Base-by-base conservation (phyloP, 805 yeast genomes). In the Starmerella bombi region DNA sequence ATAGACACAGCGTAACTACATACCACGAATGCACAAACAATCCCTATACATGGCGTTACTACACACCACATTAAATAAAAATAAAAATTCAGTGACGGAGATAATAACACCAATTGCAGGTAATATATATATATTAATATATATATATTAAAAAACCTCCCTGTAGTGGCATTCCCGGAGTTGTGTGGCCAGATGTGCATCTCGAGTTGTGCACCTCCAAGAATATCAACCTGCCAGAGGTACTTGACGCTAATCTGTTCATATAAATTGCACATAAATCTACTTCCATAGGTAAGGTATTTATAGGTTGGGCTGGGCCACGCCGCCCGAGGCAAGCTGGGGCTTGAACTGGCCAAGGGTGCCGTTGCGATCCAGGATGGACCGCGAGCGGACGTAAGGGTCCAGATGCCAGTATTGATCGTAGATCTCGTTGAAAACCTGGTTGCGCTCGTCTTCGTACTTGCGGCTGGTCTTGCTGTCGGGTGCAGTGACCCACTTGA, bases 281-380 rank as follows among this genome's bases (percentile, higher is more conserved):
- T 28, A 9, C 5, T 6, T 28, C 10, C n/a, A 28, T 25, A 28
- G 6, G 5, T 9, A 6, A 14, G 6, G 8, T 21, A 15, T 18
- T 33, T 40, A 44, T 16, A 49, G 32, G 3, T 42, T 40, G 8
- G 53, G 54, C 53, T 52, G 56, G 14, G 52, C 46, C 8, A 49
- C 40, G 1, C 49, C 50, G 21, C 55, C 52, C 25, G 45, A 20
- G 12, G 36, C 38, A 10, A 54, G 50, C 36, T 52, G 46, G 5
- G 42, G 41, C 40, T 52, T 49, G 53, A 56, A 56, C 36, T 38
- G 36, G 16, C 79, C 83, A 27, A 75, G 57, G 19, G 60, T 48
- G n/a, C 91, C 86, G 41, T 70, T 65, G 53, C 94, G 72, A 60
- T 91, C 98, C 55, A 74, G 82, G 31, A 76, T 63, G 30, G 85